Conservation (phyloP, 768 basidiomycete genomes). For the Lactarius trivialis region DNA sequence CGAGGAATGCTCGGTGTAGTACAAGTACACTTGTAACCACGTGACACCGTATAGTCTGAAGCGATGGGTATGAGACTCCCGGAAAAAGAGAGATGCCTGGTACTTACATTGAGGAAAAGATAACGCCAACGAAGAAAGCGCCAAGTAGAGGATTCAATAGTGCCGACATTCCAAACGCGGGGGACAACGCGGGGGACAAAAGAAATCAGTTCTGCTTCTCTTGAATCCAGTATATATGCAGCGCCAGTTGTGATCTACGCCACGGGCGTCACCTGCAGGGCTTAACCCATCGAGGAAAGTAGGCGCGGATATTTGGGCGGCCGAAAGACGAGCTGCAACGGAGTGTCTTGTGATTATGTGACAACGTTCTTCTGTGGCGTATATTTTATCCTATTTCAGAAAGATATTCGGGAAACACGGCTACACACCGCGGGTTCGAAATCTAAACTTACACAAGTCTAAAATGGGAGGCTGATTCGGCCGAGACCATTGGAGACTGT, state of each 20-base stretch:
- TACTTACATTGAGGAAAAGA: conserved; percentile 12
- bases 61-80: neutral
- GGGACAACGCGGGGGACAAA: neutral
- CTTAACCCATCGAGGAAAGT: neutral
- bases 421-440: neutral
- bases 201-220: neutral
- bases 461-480: neutral
- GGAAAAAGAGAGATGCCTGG: neutral
- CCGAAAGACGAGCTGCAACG: neutral
- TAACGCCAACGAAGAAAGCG: conserved; percentile 6
- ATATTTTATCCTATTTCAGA: neutral
- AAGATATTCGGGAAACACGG: neutral
- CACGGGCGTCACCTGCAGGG: neutral
- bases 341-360: neutral
- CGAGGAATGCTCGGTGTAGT: conserved; percentile 11
- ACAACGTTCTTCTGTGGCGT: neutral
- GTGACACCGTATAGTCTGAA: conserved; percentile 14
- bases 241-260: neutral
- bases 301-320: neutral
- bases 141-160: conserved; percentile 3
- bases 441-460: neutral
- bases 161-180: neutral
- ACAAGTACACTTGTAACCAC: conserved; percentile 14
- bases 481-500: neutral
- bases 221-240: conserved; percentile 4